phyloP scores from a whole-genome alignment of 164 flowering plant genomes.

The Kalanchoe fedtschenkoi region DNA sequence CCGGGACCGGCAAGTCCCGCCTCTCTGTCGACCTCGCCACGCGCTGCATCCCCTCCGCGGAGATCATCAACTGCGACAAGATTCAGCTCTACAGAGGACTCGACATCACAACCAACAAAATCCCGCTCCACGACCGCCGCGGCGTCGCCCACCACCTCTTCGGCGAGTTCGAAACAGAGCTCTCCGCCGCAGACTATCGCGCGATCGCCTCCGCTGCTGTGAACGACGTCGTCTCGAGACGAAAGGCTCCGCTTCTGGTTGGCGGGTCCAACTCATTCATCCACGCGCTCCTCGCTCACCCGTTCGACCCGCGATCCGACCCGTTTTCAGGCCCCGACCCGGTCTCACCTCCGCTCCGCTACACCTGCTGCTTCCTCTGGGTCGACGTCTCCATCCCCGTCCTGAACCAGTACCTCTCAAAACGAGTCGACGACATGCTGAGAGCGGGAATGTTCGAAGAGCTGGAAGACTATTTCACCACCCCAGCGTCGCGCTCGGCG shows the following conservation, averaged over 20 bases:
- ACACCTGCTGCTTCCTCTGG: constrained; percentile 78
- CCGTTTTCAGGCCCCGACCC: constrained; percentile 11
- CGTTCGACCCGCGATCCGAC: constrained; percentile 25
- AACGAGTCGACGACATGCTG: constrained; percentile 86
- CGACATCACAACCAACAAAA: constrained; percentile 77
- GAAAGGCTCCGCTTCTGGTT: constrained; percentile 48
- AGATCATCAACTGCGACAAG: constrained; percentile 81
- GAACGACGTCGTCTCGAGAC: constrained; percentile 24
- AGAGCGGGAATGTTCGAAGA: constrained; percentile 73
- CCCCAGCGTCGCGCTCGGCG: constrained; percentile 9
- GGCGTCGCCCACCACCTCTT: constrained; percentile 66
- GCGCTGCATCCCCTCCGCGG: constrained; percentile 27
- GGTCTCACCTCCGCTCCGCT: constrained; percentile 24
- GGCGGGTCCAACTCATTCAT: constrained; percentile 94
- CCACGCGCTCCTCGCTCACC: constrained; percentile 41
- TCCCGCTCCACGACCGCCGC: constrained; percentile 31
- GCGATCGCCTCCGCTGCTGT: constrained; percentile 21
- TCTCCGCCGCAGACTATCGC: constrained; percentile 46
- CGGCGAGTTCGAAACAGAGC: constrained; percentile 46
- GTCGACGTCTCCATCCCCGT: constrained; percentile 48
- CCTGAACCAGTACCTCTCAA: constrained; percentile 31
- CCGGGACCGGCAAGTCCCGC: constrained; percentile 68
- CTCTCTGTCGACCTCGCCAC: constrained; percentile 63
- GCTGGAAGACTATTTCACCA: constrained; percentile 39
- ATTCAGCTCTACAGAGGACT: constrained; percentile 69